phyloP scores from a whole-genome alignment of 192 early-diverging fungal species.

The Radiomyces spectabilis region DNA sequence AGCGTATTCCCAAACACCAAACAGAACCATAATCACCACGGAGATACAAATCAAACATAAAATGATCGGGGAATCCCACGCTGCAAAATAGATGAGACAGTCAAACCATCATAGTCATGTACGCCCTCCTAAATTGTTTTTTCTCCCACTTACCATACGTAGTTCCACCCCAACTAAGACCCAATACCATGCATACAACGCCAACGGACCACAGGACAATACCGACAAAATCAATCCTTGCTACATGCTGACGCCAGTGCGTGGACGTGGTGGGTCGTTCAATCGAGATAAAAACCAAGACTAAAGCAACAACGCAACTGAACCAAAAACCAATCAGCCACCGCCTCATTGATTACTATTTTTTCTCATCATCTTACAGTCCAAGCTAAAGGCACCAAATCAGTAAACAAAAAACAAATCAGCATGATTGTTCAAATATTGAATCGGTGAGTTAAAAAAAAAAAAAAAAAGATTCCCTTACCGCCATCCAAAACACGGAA shows the following conservation, averaged over 20 bases:
- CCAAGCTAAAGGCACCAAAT: conserved; percentile 36
- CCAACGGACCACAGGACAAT: conserved; percentile 31
- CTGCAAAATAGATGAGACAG: neutral
- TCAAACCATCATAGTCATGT: neutral
- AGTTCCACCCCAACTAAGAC: conserved; percentile 50
- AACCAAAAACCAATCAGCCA: no score
- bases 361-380: conserved; percentile 50
- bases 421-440: no score
- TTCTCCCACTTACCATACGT: conserved; percentile 21
- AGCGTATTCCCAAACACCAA: conserved; percentile 8
- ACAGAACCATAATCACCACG: conserved; percentile 1
- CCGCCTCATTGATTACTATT: no score
- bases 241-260: conserved; percentile 17
- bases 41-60: conserved; percentile 15
- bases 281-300: conserved; percentile 26
- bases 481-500: conserved; percentile 22
- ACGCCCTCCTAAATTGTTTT: neutral
- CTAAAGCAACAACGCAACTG: conserved; percentile 26
- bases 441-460: no score
- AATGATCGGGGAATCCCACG: conserved; percentile 18
- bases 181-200: conserved; percentile 40
- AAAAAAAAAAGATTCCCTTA: no score
- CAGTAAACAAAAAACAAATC: no score
- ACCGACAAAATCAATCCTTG: conserved; percentile 42
- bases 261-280: conserved; percentile 7